A percentile compares a stretch with the other conserved stretches of the same genome.
Evolutionary conservation across 768 basidiomycete species (phyloP).

Genomic region (Termitomyces sp.): DNA sequence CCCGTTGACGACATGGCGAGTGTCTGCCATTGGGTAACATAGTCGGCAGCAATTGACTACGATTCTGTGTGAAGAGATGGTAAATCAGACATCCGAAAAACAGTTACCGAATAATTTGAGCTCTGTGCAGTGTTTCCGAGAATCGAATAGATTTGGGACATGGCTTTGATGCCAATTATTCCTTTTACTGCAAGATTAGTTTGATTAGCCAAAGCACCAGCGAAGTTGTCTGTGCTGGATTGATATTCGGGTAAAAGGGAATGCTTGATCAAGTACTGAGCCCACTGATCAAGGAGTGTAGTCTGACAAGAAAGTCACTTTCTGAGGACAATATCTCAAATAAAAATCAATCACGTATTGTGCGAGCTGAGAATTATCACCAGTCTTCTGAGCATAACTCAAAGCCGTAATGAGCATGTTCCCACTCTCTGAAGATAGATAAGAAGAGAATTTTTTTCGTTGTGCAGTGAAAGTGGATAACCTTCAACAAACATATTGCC

Average conservation of each 20-base stretch:
- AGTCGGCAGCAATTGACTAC: conserved; percentile 51
- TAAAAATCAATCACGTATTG: conserved; percentile 33
- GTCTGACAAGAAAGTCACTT: conserved; percentile 15
- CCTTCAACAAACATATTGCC: conserved; percentile 49
- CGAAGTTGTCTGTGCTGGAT: conserved; percentile 53
- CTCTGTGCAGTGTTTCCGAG: conserved; percentile 36
- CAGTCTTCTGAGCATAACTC: conserved; percentile 52
- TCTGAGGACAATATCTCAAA: conserved; percentile 14
- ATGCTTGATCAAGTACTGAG: conserved; percentile 52
- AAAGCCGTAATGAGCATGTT: conserved; percentile 75
- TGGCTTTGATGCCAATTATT: conserved; percentile 61
- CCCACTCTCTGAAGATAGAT: conserved; percentile 48
- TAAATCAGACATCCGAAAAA: conserved; percentile 2
- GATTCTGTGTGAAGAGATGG: not conserved
- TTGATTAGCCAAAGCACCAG: conserved; percentile 53
- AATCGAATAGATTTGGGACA: conserved; percentile 51
- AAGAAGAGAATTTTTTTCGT: not conserved
- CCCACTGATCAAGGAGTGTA: conserved; percentile 58
- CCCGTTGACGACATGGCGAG: conserved; percentile 50
- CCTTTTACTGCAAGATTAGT: conserved; percentile 74
- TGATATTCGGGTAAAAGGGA: conserved; percentile 53
- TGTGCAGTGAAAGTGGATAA: not conserved
- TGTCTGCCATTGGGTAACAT: conserved; percentile 52
- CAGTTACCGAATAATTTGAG: conserved; percentile 38
- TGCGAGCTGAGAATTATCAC: conserved; percentile 45